A percentile compares a stretch with the other conserved stretches of the same genome.
Conservation (phyloP, 305 asterid species). For the Ilex paraguariensis region DNA sequence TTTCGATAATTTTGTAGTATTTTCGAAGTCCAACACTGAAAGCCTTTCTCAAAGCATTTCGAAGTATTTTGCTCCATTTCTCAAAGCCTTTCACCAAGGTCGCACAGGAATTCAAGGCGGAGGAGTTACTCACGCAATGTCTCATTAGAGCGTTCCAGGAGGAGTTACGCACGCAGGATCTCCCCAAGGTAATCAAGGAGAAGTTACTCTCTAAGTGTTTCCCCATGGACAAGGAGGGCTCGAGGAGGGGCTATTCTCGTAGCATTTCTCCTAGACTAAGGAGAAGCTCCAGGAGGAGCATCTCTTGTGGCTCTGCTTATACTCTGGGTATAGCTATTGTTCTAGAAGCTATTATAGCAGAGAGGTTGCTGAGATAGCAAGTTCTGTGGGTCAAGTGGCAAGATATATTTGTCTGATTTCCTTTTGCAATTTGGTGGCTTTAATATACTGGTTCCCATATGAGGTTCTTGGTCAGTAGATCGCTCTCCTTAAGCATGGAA, state of each 20-base stretch:
- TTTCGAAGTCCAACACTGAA: slow-evolving; percentile 74
- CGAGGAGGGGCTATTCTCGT: slow-evolving; percentile 24
- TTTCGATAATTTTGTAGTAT: background rate
- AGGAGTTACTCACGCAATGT: slow-evolving; percentile 33
- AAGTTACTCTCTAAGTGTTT: slow-evolving; percentile 36
- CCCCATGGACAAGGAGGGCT: slow-evolving; percentile 26
- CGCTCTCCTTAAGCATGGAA: background rate
- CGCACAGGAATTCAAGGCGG: slow-evolving; percentile 10
- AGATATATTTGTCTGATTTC: too few relatives aligned
- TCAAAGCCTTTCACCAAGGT: slow-evolving; percentile 44
- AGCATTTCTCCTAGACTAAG: slow-evolving; percentile 5
- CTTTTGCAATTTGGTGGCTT: too few relatives aligned
- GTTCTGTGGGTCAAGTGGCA: background rate
- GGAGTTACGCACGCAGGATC: slow-evolving; percentile 28
- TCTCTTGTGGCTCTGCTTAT: too few relatives aligned
- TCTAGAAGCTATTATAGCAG: slow-evolving; percentile 22
- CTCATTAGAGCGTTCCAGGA: slow-evolving; percentile 22
- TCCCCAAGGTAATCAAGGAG: slow-evolving; percentile 32
- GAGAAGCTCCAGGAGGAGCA: slow-evolving; percentile 20
- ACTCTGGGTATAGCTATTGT: slow-evolving; percentile 42
- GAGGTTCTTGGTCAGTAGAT: slow-evolving; percentile 1
- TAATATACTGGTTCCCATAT: too few relatives aligned
- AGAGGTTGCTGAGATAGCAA: background rate
- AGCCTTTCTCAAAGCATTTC: slow-evolving; percentile 31
- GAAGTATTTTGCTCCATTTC: slow-evolving; percentile 15